These are phyloP conservation scores for Entophlyctis helioformis DNA, from an alignment of 192 early-diverging fungal species.

Conservation along the genomic window DNA sequence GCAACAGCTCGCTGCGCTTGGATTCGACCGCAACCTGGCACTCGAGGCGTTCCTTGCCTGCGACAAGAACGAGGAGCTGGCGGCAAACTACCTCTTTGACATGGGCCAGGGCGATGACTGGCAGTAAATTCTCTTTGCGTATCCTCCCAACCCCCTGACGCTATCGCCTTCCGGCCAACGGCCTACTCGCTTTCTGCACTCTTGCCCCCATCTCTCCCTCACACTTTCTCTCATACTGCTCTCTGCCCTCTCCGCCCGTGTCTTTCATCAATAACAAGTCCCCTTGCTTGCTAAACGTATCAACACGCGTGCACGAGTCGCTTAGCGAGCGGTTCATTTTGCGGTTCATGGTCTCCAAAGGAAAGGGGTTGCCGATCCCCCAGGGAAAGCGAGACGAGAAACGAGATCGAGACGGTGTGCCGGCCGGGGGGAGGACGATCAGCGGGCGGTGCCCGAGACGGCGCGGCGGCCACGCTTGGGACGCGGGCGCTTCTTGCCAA, in stretches of 20 bases:
- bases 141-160: background rate
- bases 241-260: too few relatives aligned
- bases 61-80: constrained; percentile 95
- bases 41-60: constrained; percentile 94
- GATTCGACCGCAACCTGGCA: constrained; percentile 70
- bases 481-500: background rate
- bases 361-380: background rate
- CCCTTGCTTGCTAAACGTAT: too few relatives aligned
- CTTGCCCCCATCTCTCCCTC: too few relatives aligned
- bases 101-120: constrained; percentile 8
- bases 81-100: constrained; percentile 93
- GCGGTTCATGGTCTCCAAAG: background rate
- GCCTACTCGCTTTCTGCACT: too few relatives aligned
- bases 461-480: background rate
- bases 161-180: background rate
- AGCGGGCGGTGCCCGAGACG: background rate
- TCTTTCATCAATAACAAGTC: too few relatives aligned
- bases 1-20: constrained; percentile 63
- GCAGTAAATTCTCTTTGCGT: constrained; percentile 1
- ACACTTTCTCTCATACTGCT: too few relatives aligned
- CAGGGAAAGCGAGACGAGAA: background rate
- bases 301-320: too few relatives aligned
- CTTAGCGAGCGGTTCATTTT: too few relatives aligned
- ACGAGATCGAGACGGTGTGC: background rate
- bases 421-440: background rate